phyloP scores from a whole-genome alignment of 331 rosid genomes.

The Ulmus americana region DNA sequence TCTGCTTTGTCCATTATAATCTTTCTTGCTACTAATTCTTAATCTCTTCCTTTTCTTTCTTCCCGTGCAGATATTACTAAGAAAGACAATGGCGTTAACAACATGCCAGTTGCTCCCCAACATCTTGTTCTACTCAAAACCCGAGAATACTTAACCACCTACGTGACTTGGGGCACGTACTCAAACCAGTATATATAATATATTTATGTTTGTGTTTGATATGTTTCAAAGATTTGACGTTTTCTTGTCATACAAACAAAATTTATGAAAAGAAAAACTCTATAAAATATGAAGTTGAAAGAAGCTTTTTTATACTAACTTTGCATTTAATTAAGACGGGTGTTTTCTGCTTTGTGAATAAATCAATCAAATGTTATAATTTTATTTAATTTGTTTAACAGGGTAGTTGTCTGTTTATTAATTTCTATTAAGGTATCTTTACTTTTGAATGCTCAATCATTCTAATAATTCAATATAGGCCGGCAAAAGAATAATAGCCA shows the following conservation, averaged over 20 bases:
- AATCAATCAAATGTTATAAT: neutral
- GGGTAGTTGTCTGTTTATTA: neutral
- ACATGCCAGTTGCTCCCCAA: no score
- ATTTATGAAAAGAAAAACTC: neutral
- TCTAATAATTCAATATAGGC: neutral
- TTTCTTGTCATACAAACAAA: slow-evolving; percentile 15
- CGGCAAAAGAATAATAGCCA: neutral
- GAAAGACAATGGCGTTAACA: slow-evolving; percentile 85
- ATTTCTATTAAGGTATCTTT: neutral
- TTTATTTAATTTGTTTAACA: neutral
- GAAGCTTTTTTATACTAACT: slow-evolving; percentile 4
- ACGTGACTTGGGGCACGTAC: no score
- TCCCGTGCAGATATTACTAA: slow-evolving; percentile 58
- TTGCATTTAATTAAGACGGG: neutral
- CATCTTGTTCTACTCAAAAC: no score
- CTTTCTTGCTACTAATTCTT: slow-evolving; percentile 21
- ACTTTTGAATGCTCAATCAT: neutral
- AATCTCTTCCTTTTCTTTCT: neutral
- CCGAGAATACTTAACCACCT: no score
- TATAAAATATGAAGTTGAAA: neutral
- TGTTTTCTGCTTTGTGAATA: slow-evolving; percentile 9
- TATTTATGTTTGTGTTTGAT: neutral
- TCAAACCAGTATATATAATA: no score
- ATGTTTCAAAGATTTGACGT: neutral
- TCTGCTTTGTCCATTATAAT: slow-evolving; percentile 9